Evolutionary conservation across 2,329 filamentous ascomycete species (phyloP).

Genomic region (Arthrobotrys sphaeroides): DNA sequence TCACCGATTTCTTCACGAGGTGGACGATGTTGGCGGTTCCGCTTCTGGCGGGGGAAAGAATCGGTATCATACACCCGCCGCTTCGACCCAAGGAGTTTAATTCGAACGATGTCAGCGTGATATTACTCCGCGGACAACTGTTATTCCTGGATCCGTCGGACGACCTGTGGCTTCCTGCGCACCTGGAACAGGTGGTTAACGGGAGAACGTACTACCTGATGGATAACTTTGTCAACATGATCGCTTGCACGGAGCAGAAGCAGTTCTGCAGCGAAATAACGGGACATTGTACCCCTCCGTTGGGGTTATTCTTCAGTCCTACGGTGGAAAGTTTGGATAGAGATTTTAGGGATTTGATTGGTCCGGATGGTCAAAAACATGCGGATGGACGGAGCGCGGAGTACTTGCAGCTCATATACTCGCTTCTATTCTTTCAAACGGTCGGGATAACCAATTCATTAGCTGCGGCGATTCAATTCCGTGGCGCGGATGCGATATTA

Average conservation of each 20-base stretch:
- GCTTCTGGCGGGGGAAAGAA: neutral
- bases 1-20: neutral
- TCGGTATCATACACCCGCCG: neutral
- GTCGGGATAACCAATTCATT: neutral
- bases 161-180: neutral
- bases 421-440: neutral
- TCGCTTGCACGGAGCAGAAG: constrained; percentile 10
- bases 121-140: neutral
- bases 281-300: neutral
- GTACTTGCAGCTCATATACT: neutral
- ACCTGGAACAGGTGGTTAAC: neutral
- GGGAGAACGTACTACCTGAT: neutral
- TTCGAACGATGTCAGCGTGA: neutral
- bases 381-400: neutral
- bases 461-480: neutral
- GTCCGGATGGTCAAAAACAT: neutral
- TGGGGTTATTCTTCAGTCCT: neutral
- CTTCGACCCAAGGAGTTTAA: neutral
- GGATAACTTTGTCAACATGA: neutral
- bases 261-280: constrained; percentile 6
- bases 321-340: neutral
- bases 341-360: neutral
- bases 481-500: neutral
- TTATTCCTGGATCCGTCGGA: neutral
- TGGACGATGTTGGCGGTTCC: too few species aligned